Conservation (phyloP, 1,284 basidiomycete species). For the Ganoderma lucidum region DNA sequence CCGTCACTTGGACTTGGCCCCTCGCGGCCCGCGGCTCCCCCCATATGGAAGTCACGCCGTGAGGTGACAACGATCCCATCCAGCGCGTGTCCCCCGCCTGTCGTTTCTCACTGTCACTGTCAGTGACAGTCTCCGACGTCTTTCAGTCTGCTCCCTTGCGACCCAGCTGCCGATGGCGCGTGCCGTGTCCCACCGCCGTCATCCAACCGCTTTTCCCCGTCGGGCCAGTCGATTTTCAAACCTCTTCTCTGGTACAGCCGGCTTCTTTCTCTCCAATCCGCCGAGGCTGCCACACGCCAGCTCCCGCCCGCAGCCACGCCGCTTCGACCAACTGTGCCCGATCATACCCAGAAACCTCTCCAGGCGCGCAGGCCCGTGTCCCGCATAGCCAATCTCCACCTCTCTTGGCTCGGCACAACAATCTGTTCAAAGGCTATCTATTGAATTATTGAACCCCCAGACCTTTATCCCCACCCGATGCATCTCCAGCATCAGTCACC, state of each 20-base stretch:
- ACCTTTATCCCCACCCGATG: slow-evolving; percentile 19
- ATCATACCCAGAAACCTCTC: slow-evolving; percentile 18
- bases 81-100: background rate
- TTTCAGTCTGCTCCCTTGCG: too few relatives aligned
- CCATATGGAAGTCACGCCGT: slow-evolving; percentile 29
- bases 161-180: background rate
- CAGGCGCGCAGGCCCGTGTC: slow-evolving; percentile 18
- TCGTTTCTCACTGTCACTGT: background rate
- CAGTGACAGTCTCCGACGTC: too few relatives aligned
- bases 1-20: slow-evolving; percentile 19
- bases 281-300: slow-evolving; percentile 16
- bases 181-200: background rate
- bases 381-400: slow-evolving; percentile 17
- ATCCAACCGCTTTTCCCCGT: slow-evolving; percentile 9
- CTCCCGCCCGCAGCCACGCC: slow-evolving; percentile 11
- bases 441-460: slow-evolving; percentile 3
- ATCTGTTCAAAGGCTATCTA: slow-evolving; percentile 25
- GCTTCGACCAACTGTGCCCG: slow-evolving; percentile 18
- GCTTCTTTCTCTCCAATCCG: slow-evolving; percentile 9
- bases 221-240: slow-evolving; percentile 3
- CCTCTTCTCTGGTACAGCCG: background rate
- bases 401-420: slow-evolving; percentile 9
- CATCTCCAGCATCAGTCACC: slow-evolving; percentile 23
- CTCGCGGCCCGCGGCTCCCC: slow-evolving; percentile 28
- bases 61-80: slow-evolving; percentile 14